A percentile compares a stretch with the other conserved stretches of the same genome.
Evolutionary conservation across 345 rosid species (phyloP).

Genomic region (Stellera chamaejasme): DNA sequence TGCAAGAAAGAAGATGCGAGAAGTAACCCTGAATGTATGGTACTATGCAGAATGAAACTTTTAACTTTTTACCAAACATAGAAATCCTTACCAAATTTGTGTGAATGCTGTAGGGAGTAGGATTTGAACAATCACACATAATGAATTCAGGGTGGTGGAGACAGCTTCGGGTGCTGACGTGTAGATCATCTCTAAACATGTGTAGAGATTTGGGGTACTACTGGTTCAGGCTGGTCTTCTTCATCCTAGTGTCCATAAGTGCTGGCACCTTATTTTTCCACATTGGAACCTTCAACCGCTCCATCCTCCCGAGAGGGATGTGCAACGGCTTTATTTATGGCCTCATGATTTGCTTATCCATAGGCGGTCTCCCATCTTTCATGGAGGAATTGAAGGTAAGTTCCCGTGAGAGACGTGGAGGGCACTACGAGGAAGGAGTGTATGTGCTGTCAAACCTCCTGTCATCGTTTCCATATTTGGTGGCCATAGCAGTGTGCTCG

Average conservation of each 20-base stretch:
- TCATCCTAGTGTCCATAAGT: constrained; percentile 13
- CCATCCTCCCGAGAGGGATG: constrained; percentile 19
- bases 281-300: constrained; percentile 11
- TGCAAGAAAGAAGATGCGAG: constrained; percentile 18
- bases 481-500: constrained; percentile 9
- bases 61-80: not conserved
- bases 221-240: constrained; percentile 27
- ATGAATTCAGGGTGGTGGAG: constrained; percentile 18
- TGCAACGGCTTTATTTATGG: constrained; percentile 18
- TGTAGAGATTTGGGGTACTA: constrained; percentile 29
- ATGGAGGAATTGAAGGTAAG: constrained; percentile 30
- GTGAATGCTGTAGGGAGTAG: constrained; percentile 7
- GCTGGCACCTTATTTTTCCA: constrained; percentile 21
- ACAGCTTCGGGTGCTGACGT: constrained; percentile 18
- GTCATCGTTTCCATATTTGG: constrained; percentile 26
- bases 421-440: constrained; percentile 29
- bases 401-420: constrained; percentile 15
- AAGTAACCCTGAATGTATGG: constrained; percentile 11
- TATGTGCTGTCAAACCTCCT: constrained; percentile 26
- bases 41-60: not conserved
- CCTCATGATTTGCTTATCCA: constrained; percentile 25
- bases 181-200: constrained; percentile 25
- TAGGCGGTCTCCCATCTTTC: constrained; percentile 34
- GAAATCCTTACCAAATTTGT: no score
- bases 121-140: not conserved